phyloP scores from a whole-genome alignment of 345 rosid species.

The Syzygium oleosum region DNA sequence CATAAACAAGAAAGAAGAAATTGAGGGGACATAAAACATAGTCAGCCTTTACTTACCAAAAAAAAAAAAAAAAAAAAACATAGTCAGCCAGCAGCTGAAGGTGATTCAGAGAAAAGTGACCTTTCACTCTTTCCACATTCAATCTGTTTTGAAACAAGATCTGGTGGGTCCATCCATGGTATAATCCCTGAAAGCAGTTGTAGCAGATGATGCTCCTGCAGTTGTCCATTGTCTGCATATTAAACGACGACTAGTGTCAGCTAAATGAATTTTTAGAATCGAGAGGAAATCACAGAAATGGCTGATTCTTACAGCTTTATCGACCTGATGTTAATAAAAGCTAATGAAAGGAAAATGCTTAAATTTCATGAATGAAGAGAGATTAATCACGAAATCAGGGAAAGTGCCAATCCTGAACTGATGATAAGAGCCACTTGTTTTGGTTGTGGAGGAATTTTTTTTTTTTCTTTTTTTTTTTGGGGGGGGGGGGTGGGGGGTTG shows the following conservation, averaged over 20 bases:
- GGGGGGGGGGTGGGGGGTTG: background rate
- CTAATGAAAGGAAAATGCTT: background rate
- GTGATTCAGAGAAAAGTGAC: conserved; percentile 24
- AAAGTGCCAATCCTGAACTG: background rate
- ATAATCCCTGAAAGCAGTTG: conserved; percentile 80
- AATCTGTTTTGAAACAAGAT: conserved; percentile 64
- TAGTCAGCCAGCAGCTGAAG: background rate
- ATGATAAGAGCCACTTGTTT: background rate
- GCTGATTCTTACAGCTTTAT: background rate
- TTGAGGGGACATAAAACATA: conserved; percentile 11
- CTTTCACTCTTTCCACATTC: conserved; percentile 90
- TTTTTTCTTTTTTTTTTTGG: background rate
- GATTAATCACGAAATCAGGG: background rate
- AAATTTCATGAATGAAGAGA: background rate
- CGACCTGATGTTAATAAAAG: background rate
- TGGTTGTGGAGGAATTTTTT: background rate
- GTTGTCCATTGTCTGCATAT: conserved; percentile 47
- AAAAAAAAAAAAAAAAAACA: too few species aligned
- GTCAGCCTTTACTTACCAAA: too few species aligned
- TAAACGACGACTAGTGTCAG: conserved; percentile 17
- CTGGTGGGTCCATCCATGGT: conserved; percentile 90
- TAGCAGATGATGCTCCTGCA: conserved; percentile 75
- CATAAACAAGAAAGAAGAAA: conserved; percentile 10
- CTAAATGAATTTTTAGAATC: background rate
- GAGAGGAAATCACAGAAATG: conserved; percentile 5